Evolutionary conservation across 306 rosid genomes (phyloP), one percentile per base, ranked within the genome.

Genomic region (Fragaria iinumae): DNA sequence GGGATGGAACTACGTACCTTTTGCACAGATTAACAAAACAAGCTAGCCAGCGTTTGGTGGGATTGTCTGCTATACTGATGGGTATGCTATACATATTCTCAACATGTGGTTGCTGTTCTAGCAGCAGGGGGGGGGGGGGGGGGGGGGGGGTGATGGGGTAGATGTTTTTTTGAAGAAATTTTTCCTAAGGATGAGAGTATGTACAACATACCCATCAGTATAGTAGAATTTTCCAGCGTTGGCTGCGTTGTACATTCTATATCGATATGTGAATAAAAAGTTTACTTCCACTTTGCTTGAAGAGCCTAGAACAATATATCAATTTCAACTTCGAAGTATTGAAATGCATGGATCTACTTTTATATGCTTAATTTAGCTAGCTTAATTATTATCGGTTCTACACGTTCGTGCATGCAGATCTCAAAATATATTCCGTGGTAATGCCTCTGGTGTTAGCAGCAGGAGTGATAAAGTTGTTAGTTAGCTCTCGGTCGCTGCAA

Each of bases 281-380:
- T 63, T 25, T 71, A 68, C 67, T 74, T 59, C 72, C 80, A 11
- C 13, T 47, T 47, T 47, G 48, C 50, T 47, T 47, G 50, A 47
- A 12, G 34, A 6, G 44, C 38, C 21, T 20, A 77, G 44, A 16
- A 57, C 56, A 81, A 79, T 0, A 39, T 39, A 39, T 77, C 78
- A 80, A 79, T 84, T 74, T 62, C 34, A 57, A 72, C 89, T 85
- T 83, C 85, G 88, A 89, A 79, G 55, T 64, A 45, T 23, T 48
- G 52, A n/a, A 32, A 38, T 74, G 45, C 69, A 29, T 17, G 67
- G 18, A 13, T 48, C 53, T 14, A 11, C 67, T 45, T 34, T 45
- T 45, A 34, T 25, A 29, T 34, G 17, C 63, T 60, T 18, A 77
- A 74, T 17, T 50, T 44, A 60, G 41, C 53, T 48, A 14, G 18